phyloP scores from a whole-genome alignment of 176 grass and related monocot species.

The Aegilops longissima region DNA sequence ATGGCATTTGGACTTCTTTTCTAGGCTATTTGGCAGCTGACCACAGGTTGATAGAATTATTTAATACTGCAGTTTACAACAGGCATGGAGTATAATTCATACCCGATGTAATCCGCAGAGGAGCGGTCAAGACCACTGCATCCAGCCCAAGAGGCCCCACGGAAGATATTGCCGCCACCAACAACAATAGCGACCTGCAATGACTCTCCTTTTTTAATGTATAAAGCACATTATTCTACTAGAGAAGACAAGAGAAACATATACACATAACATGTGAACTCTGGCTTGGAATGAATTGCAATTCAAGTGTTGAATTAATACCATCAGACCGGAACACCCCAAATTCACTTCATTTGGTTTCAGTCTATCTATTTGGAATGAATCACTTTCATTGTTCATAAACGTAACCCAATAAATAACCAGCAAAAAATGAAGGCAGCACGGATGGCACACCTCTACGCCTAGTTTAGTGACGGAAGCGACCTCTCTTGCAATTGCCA shows the following conservation, averaged over 20 bases:
- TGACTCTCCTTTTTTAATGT: not conserved
- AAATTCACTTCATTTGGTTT: not conserved
- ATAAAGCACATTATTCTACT: not conserved
- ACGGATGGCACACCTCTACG: conserved; percentile 63
- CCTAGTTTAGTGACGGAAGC: conserved; percentile 94
- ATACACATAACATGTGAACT: not conserved
- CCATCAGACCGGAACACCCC: not conserved
- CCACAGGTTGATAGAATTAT: not conserved
- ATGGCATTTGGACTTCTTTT: not conserved
- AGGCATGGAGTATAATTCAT: conserved; percentile 22
- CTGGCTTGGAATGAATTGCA: not conserved
- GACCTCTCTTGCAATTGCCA: conserved; percentile 97
- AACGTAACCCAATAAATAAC: not conserved
- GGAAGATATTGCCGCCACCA: conserved; percentile 96
- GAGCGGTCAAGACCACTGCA: conserved; percentile 91
- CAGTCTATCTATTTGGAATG: not conserved
- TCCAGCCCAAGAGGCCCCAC: conserved; percentile 93
- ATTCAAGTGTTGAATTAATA: conserved; percentile 1
- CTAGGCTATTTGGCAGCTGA: not conserved
- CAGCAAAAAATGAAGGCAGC: not conserved
- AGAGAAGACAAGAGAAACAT: conserved; percentile 7
- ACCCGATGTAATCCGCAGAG: conserved; percentile 97
- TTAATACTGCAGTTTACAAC: conserved; percentile 15
- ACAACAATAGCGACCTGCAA: conserved; percentile 95
- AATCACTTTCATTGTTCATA: not conserved